Conservation (phyloP, 805 yeast species). For the Lipomyces sp. region DNA sequence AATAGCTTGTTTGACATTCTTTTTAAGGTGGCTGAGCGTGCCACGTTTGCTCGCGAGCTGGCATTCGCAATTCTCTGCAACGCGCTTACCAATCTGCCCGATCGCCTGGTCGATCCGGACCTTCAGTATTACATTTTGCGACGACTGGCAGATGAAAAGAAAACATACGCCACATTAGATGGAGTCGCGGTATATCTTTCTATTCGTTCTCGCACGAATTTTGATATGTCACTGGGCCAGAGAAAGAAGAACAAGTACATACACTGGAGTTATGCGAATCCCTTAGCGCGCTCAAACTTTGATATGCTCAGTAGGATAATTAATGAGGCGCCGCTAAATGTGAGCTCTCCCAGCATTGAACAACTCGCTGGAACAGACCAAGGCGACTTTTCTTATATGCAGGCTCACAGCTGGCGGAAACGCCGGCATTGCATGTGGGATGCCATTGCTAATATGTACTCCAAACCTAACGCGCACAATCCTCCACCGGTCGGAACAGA, state of each 20-base stretch:
- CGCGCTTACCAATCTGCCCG: neutral
- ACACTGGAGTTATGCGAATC: neutral
- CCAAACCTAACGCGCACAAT: neutral
- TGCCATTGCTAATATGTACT: slow-evolving; percentile 1
- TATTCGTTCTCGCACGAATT: slow-evolving; percentile 3
- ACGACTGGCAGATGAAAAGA: neutral
- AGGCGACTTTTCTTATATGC: neutral
- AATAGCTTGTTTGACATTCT: slow-evolving; percentile 3
- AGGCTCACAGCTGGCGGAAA: neutral
- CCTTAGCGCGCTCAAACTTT: slow-evolving; percentile 2
- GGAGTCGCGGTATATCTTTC: slow-evolving; percentile 6
- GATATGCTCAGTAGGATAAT: neutral
- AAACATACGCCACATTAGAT: neutral
- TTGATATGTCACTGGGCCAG: neutral
- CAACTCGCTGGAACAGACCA: neutral
- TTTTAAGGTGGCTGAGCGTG: neutral
- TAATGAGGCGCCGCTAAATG: neutral
- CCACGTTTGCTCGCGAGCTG: slow-evolving; percentile 2
- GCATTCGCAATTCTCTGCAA: neutral
- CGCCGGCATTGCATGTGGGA: slow-evolving; percentile 2
- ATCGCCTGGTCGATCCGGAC: slow-evolving; percentile 7
- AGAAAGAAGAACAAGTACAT: neutral
- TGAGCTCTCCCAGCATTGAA: neutral
- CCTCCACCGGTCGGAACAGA: neutral
- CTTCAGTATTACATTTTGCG: slow-evolving; percentile 1